A percentile compares a stretch with the other conserved stretches of the same genome.
phyloP scores from a whole-genome alignment of 2,329 filamentous ascomycete species.

The Pyricularia grisea region DNA sequence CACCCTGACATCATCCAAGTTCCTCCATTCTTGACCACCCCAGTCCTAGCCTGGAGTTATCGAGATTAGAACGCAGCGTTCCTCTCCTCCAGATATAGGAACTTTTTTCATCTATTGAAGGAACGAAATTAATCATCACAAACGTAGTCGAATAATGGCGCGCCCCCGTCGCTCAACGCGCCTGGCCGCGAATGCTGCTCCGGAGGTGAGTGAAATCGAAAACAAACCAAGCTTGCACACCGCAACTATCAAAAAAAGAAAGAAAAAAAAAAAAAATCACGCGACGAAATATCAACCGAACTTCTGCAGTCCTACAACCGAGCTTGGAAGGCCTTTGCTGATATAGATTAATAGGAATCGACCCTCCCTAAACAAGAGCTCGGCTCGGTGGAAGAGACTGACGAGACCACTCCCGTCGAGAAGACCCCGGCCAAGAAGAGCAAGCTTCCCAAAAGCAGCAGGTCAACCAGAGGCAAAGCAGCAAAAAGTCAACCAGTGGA shows the following conservation, averaged over 20 bases:
- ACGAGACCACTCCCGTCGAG: background rate
- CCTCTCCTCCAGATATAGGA: background rate
- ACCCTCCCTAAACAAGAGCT: background rate
- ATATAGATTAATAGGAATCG: background rate
- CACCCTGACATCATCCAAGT: slow-evolving; percentile 8
- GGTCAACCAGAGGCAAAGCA: background rate
- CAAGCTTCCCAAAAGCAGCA: background rate
- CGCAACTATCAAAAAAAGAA: background rate
- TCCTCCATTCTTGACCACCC: slow-evolving; percentile 3
- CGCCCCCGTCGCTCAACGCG: slow-evolving; percentile 30
- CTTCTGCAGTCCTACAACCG: background rate
- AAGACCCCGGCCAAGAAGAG: background rate
- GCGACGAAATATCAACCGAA: background rate
- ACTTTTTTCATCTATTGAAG: slow-evolving; percentile 18
- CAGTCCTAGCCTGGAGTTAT: background rate
- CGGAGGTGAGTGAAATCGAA: slow-evolving; percentile 21
- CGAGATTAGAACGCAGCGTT: background rate
- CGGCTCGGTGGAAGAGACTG: background rate
- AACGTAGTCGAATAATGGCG: background rate
- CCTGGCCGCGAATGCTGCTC: slow-evolving; percentile 24
- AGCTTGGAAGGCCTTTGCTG: background rate
- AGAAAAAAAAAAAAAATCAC: background rate
- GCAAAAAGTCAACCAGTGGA: background rate
- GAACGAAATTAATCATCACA: background rate
- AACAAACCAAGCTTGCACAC: slow-evolving; percentile 12